Conservation (phyloP, 1,284 basidiomycete genomes). For the Mycena sp. region DNA sequence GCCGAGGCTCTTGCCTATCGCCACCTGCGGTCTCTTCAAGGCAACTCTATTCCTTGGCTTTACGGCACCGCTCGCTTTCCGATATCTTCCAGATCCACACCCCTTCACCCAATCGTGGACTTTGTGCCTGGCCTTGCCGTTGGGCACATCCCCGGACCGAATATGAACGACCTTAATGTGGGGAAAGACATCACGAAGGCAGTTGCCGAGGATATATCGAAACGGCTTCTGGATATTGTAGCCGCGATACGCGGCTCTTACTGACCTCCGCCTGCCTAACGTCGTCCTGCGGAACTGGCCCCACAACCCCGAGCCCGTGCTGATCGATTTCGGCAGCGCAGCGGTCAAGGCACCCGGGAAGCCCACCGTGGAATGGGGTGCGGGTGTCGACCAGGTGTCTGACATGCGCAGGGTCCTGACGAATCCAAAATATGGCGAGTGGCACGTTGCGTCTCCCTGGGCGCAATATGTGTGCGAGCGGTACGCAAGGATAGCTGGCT, state of each 20-base stretch:
- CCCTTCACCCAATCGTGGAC: constrained; percentile 7
- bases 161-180: not conserved
- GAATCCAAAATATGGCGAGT: not conserved
- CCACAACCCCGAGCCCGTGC: constrained; percentile 2
- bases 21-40: constrained; percentile 12
- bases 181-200: constrained; percentile 7
- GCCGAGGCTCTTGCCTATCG: constrained; percentile 11
- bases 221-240: not conserved
- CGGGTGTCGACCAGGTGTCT: not conserved
- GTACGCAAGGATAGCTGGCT: no score
- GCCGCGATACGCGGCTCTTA: not conserved
- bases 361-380: not conserved
- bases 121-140: constrained; percentile 17
- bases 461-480: not conserved
- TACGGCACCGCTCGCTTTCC: constrained; percentile 10
- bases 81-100: not conserved
- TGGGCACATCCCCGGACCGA: constrained; percentile 8
- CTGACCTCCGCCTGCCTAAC: constrained; percentile 11
- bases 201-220: constrained; percentile 2
- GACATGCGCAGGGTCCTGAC: not conserved
- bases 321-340: constrained; percentile 14
- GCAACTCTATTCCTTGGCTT: constrained; percentile 7
- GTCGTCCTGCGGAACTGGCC: constrained; percentile 8
- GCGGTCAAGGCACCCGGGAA: not conserved
- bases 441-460: not conserved